Evolutionary conservation across 495 filamentous ascomycete species (phyloP), one percentile per base, ranked within the genome.

Genomic region (Penicillium bialowiezense): DNA sequence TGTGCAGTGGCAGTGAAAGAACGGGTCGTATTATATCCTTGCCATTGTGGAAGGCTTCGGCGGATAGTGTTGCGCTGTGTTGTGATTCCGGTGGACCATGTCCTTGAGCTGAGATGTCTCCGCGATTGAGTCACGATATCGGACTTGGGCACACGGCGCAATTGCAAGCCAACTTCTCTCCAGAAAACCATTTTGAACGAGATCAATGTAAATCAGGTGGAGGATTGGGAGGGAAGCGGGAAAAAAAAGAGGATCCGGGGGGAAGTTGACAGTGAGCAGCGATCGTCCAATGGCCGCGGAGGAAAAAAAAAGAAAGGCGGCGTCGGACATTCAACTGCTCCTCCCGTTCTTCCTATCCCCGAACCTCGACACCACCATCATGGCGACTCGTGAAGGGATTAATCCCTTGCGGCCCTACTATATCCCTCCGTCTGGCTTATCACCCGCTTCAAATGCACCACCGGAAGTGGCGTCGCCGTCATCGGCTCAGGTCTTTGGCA

Each of bases 351-450:
- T 52, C 49, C 40, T 29, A 53, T 47, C 45, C 28, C 45, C 45
- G 45, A 44, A 35, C 42, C 24, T 17, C 52, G 44, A 51, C 53
- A 52, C 54, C 35, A 34, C 48, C 36, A 23, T 29, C 71, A 63
- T 68, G 47, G 50, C 73, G 28, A 70, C 73, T 55, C 69, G 70
- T 59, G 78, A 81, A 56, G 83, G 81, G 54, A 86, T 88, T 47
- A 97, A 98, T 69, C 93, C 93, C 48, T 77, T 97, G 37, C 80
- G 93, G 51, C 93, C 93, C 1, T 98, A 98, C 70, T 97, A 98
- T 70, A 83, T 90, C 55, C 91, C 92, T 17, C 90, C 91, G 4
- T 81, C 89, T 3, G 61, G 61, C 3, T 40, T 64, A 15, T 62
- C 61, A 33, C 61, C 61, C 9, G 37, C 64, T 52, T 28, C 64